Evolutionary conservation across 805 yeast species (phyloP), one percentile per base, ranked within the genome.

Genomic region (Metschnikowia vanudenii): DNA sequence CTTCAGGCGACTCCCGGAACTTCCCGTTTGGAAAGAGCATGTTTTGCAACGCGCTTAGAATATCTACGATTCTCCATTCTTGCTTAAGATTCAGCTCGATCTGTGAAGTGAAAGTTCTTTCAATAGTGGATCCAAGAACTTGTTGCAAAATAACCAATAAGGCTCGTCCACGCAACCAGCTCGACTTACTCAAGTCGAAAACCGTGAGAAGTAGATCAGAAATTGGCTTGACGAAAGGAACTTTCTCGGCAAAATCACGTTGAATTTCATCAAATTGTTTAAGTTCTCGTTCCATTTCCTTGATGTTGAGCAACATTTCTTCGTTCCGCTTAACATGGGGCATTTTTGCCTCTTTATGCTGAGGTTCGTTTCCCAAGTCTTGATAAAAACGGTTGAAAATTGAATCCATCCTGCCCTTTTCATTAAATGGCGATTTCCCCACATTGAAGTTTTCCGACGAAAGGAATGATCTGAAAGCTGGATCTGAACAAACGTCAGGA

Each of bases 151-250:
- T 80, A 4, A 89, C 81, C 32, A 90, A 75, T 8, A 89, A 72
- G 0, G 97, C 96, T 37, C 90, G 72, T 0, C 96, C 97, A 43
- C 96, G 70, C 1, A 91, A 64, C 96, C 96, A 88, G 39, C 81
- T 80, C 39, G 80, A 81, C 14, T 70, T 73, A 44, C 80, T 78
- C 18, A 88, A 64, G 26, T 86, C 81, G 64, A 91, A 91, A 1
- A 89, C 58, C 0, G 84, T 71, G 16, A 88, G 76, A 42, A 90
- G 75, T 10, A 88, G 60, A 52, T 89, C 96, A 53, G 92, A 84
- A 2, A 91, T 82, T 0, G 96, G 95, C 57, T 82, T 85, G 12
- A 89, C 84, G 64, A 88, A 88, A 0, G 85, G 73, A 22, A 61
- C 67, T 32, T 50, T 57, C 5, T 47, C 46, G 3, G 40, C 61